Base-by-base conservation (phyloP, 768 basidiomycete species). In the Hemileccinum rubropunctum region DNA sequence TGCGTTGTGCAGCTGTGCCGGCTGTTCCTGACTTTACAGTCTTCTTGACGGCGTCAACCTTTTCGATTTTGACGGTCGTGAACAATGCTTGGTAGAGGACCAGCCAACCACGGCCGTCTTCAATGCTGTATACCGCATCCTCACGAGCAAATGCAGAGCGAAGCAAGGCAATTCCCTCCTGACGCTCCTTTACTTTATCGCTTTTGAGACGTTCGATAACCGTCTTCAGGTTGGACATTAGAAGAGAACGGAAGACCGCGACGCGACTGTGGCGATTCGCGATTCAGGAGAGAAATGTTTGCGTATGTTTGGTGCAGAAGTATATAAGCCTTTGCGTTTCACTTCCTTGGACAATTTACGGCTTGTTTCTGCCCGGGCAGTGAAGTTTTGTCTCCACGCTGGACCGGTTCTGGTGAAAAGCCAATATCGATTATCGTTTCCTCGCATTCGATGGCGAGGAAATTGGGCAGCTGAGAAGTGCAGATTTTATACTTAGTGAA, bases 311-410 rank as follows among this genome's bases (percentile, higher is more conserved):
- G 66, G 54, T 32, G 28, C 38, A 8, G 2, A 11, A 37, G 45
- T 70, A 66, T 70, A 68, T 52, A 68, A 53, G 15, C 26, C 10
- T 14, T 8, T 26, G 36, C 18, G 40, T 42, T 37, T 15, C 26
- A 10, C 21, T 39, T 42, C 23, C 39, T n/a, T 23, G 18, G 6
- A 8, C 20, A 52, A 35, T 51, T 52, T 26, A 58, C 57, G 84
- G 84, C 84, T 74, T 73, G 58, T 80, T 85, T 87, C 84, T 86
- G 84, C 84, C 84, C 84, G 84, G 77, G 78, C 82, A 85, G 84
- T 74, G 68, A 69, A 37, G 58, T 63, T 64, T 71, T 69, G 68
- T 72, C 68, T 73, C 79, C 67, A 83, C 80, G 72, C 82, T 85
- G 82, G 69, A 69, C 79, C 83, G 84, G 84, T 87, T 87, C 85